Conservation (phyloP, 495 filamentous ascomycete species). For the Cudoniella acicularis region DNA sequence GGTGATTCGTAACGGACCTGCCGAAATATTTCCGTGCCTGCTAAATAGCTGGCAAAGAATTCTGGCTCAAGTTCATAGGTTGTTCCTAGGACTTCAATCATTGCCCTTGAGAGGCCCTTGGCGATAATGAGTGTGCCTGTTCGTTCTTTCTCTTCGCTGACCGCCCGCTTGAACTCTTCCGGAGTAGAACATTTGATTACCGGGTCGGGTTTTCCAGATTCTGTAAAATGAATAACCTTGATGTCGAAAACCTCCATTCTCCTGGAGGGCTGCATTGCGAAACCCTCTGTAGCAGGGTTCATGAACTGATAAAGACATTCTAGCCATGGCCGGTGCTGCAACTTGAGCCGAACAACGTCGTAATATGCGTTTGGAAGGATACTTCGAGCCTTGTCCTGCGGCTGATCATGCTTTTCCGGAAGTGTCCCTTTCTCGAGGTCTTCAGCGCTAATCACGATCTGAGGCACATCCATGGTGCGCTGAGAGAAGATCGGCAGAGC, state of each 20-base stretch:
- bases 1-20: no score
- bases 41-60: no score
- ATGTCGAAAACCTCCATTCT: neutral
- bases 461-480: neutral
- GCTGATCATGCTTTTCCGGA: neutral
- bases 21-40: no score
- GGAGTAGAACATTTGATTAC: neutral
- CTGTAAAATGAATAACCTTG: neutral
- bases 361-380: neutral
- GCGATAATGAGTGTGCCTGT: neutral
- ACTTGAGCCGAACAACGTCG: neutral
- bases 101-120: no score
- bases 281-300: neutral
- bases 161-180: neutral
- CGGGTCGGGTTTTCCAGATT: neutral
- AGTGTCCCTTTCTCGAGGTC: neutral
- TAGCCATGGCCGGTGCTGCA: neutral
- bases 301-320: neutral
- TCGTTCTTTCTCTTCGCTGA: neutral
- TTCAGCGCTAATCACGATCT: neutral
- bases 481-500: neutral
- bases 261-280: neutral
- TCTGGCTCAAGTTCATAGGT: no score
- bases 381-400: neutral
- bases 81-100: no score